Base-by-base conservation (phyloP, 345 rosid species). In the Nephelium lappaceum region DNA sequence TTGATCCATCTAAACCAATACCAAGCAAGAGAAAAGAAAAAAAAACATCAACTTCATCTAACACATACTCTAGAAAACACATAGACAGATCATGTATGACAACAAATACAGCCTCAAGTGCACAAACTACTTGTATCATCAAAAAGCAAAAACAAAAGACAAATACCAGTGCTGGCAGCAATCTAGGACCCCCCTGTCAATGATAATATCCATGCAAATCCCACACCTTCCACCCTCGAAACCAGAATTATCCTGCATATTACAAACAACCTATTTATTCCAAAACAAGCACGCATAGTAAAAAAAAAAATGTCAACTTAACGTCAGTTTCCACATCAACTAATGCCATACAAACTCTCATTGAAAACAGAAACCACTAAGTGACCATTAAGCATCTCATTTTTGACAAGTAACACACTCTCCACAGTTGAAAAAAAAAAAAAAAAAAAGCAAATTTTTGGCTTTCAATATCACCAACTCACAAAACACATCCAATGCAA, bases 171-270 rank as follows among this genome's bases (percentile, higher is more conserved):
- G 98, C 71, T 93, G 95, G 77, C 99, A 96, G 81, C 98, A 96
- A 87, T 96, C 99, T 76, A 94, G 92, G 83, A 96, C 89, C 8
- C 99, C 99, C 79, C 99, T 85, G 83, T 96, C 99, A 66, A 94
- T 73, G n/a, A 94, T 81, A n/a, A 93, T 77, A 84, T 96, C 98
- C 99, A 94, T 96, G 83, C 99, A 96, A 78, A 96, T 92, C 84
- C 99, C 99, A 85, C 99, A 96, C 80, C 93, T 89, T 74, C 91
- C 98, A 14, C 94, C 97, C 80, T 91, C 98, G 70, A 85, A 71
- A 73, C 74, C 79, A 64, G 81, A 73, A 87, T 80, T 43, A 67
- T 89, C 97, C 98, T 96, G 90, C 79, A 69, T 5, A 82, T 64
- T 45, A 47, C 3, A 11, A 77, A 76, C 14, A 4, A 45, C 36